phyloP scores from a whole-genome alignment of 371 early-diverging fungal species.

The Vittaforma corneae region DNA sequence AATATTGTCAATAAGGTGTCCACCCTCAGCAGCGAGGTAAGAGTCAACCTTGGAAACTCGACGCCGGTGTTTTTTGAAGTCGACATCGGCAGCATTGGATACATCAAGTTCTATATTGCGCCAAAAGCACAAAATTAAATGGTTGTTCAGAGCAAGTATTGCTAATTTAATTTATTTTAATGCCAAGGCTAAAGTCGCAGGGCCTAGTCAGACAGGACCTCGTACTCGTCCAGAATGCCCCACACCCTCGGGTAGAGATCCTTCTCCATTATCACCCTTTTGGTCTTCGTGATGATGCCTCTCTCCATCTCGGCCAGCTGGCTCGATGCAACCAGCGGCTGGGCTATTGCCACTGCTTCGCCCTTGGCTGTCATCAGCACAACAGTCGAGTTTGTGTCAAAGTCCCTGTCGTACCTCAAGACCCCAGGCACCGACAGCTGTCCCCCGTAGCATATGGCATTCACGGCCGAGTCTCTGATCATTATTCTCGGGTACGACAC shows the following conservation, averaged over 20 bases:
- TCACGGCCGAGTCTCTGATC: slow-evolving; percentile 93
- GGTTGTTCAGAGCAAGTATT: background rate
- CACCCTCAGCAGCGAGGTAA: slow-evolving; percentile 18
- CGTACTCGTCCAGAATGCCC: slow-evolving; percentile 68
- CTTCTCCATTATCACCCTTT: slow-evolving; percentile 98
- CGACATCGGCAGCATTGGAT: slow-evolving; percentile 26
- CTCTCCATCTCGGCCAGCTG: slow-evolving; percentile 82
- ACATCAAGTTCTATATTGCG: slow-evolving; percentile 51
- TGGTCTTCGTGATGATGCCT: slow-evolving; percentile 90
- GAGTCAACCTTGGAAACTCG: slow-evolving; percentile 30
- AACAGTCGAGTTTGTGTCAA: slow-evolving; percentile 82
- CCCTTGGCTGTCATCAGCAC: slow-evolving; percentile 98
- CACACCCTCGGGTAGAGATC: slow-evolving; percentile 90
- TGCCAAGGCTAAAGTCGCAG: background rate
- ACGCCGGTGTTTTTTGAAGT: slow-evolving; percentile 52
- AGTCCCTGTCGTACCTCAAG: slow-evolving; percentile 82
- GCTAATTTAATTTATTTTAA: background rate
- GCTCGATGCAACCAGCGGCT: slow-evolving; percentile 84
- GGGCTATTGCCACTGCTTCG: slow-evolving; percentile 91
- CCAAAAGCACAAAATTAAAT: slow-evolving; percentile 39
- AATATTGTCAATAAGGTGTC: slow-evolving; percentile 41
- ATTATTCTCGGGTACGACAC: slow-evolving; percentile 87
- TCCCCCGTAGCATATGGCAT: slow-evolving; percentile 96
- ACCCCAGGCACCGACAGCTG: slow-evolving; percentile 93
- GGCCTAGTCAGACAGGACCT: slow-evolving; percentile 40